Evolutionary conservation across 495 filamentous ascomycete species (phyloP).

Genomic region (Aspergillus bertholletiae): DNA sequence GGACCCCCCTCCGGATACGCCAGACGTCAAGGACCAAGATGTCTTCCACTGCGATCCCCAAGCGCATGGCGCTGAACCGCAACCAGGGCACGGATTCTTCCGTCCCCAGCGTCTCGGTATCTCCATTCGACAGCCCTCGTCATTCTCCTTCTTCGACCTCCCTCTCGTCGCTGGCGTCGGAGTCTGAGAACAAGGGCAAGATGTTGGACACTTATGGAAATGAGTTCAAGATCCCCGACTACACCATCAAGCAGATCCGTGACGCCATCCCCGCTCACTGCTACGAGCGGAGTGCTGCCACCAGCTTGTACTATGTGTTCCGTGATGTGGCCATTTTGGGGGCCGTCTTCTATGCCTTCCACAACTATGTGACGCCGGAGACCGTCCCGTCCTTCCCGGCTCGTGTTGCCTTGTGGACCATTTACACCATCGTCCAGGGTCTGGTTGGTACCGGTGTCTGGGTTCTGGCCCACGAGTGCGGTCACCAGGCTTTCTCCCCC

Average conservation of each 20-base stretch:
- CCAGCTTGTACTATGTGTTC: conserved; percentile 60
- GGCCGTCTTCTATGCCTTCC: conserved; percentile 58
- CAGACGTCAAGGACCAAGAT: conserved; percentile 26
- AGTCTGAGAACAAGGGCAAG: conserved; percentile 43
- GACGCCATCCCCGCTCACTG: conserved; percentile 60
- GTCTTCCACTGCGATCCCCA: conserved; percentile 57
- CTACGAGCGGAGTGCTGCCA: conserved; percentile 60
- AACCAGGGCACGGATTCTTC: conserved; percentile 55
- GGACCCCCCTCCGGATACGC: background rate
- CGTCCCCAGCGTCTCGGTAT: conserved; percentile 56
- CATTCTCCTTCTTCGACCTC: conserved; percentile 85
- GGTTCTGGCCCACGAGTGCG: conserved; percentile 73
- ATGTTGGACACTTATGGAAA: conserved; percentile 67
- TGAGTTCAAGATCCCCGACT: conserved; percentile 67
- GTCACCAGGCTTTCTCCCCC: conserved; percentile 77
- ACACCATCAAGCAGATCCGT: conserved; percentile 68
- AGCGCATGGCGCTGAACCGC: conserved; percentile 49
- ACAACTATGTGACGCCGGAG: conserved; percentile 64
- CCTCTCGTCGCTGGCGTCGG: conserved; percentile 80
- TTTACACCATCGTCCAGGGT: conserved; percentile 65
- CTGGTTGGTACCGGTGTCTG: conserved; percentile 64
- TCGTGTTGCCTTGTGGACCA: conserved; percentile 50
- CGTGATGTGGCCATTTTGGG: conserved; percentile 55
- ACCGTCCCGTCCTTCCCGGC: conserved; percentile 49
- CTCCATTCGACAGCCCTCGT: conserved; percentile 65